Evolutionary conservation across 805 yeast species (phyloP), one percentile per base, ranked within the genome.

Genomic region (Spathaspora arborariae): DNA sequence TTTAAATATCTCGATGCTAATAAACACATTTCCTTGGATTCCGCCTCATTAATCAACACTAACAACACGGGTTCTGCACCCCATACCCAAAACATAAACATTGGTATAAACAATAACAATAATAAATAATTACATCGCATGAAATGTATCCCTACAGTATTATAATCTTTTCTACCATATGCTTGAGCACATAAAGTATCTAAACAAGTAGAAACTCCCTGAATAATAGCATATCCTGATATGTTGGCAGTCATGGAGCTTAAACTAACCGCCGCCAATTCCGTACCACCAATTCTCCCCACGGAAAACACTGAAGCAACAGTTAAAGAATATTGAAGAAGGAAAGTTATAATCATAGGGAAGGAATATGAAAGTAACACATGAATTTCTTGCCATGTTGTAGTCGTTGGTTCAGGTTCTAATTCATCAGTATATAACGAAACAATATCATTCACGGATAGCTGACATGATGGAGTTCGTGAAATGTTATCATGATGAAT

Each of bases 121-220:
- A 78, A 65, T 26, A 86, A 72, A 41, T 80, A 73, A 7, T 82
- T 78, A 66, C 92, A 86, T 56, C 88, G 70, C 55, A 83, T 76
- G 53, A 83, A 79, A 47, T 85, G 80, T 18, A 84, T 64, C 0
- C 94, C 94, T 18, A 86, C 92, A 48, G 76, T 56, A 52, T 76
- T 77, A 58, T 70, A 78, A 53, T 84, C 85, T 44, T 76, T 75
- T 22, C 88, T 78, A 18, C 94, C 92, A 57, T 72, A 85, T 1
- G 91, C 85, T 62, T 86, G 92, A 1, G 91, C 85, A 60, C 91
- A 80, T 30, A 86, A 71, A 0, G 92, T 86, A 56, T 85, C 92
- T 45, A 86, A 71, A 47, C 89, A 81, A 0, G 94, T 85, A n/a
- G 89, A 81, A 2, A 85, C 75, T 10, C 92, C 94, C 54, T 85